Percentiles rank a stretch among this genome's conserved stretches.
Evolutionary conservation across 2,329 filamentous ascomycete genomes (phyloP).

Genomic region (Monosporascus sp.): DNA sequence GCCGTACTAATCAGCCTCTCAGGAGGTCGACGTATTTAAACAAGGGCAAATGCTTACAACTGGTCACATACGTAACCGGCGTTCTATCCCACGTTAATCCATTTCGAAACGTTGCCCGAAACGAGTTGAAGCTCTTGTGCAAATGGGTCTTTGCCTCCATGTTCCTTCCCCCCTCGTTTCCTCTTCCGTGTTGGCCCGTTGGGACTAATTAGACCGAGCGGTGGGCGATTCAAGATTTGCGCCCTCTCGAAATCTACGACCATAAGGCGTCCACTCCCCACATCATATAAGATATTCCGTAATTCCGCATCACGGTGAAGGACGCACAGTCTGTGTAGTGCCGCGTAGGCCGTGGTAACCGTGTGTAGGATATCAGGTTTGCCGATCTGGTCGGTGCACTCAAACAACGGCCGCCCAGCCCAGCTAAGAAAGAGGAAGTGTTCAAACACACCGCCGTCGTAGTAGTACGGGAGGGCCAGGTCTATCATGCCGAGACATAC

Average conservation of each 20-base stretch:
- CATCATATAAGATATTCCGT: not conserved
- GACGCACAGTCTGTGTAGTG: not conserved
- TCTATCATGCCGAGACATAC: not conserved
- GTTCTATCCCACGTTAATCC: no score
- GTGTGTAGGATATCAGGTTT: not conserved
- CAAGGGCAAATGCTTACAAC: no score
- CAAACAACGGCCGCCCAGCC: not conserved
- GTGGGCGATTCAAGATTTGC: not conserved
- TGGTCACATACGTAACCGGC: no score
- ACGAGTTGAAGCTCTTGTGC: no score
- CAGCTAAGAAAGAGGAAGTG: not conserved
- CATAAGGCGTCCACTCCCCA: not conserved
- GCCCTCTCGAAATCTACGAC: not conserved
- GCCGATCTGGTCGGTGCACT: not conserved
- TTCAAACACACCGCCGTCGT: not conserved
- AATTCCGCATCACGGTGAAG: not conserved
- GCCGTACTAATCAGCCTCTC: no score
- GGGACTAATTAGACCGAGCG: no score
- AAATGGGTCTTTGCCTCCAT: no score
- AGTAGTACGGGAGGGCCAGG: not conserved
- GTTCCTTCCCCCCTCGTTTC: no score
- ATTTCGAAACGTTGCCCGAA: no score
- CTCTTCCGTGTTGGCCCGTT: no score
- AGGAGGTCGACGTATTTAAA: no score
- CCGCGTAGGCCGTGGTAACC: not conserved